Evolutionary conservation across 2,329 filamentous ascomycete genomes (phyloP).

Genomic region (Arthrinium phaeospermum): DNA sequence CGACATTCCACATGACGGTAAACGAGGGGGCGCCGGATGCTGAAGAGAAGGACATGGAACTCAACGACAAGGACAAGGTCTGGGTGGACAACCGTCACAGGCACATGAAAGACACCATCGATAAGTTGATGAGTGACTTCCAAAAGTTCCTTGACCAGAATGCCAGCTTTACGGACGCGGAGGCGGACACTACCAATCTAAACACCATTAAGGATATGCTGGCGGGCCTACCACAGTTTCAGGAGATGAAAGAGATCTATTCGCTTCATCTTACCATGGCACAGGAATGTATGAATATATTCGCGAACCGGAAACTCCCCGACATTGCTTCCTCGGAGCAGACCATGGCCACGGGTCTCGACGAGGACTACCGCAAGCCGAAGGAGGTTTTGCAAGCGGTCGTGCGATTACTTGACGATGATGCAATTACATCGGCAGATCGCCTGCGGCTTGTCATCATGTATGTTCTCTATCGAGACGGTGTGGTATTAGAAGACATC

Average conservation of each 20-base stretch:
- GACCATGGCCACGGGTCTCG: conserved; percentile 86
- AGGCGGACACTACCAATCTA: conserved; percentile 73
- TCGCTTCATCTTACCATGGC: conserved; percentile 96
- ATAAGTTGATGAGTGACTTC: conserved; percentile 91
- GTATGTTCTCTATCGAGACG: conserved; percentile 86
- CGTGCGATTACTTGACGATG: conserved; percentile 86
- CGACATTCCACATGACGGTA: conserved; percentile 80
- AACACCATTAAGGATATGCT: conserved; percentile 98
- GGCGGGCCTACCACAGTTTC: conserved; percentile 90
- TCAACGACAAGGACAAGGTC: conserved; percentile 87
- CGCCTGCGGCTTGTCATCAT: conserved; percentile 84
- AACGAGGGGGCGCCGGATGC: conserved; percentile 75
- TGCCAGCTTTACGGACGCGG: conserved; percentile 84
- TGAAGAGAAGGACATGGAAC: conserved; percentile 88
- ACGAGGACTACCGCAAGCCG: conserved; percentile 90
- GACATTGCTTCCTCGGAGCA: conserved; percentile 91
- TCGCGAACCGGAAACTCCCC: conserved; percentile 81
- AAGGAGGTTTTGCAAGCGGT: conserved; percentile 88
- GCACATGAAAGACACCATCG: conserved; percentile 98
- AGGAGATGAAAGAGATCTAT: conserved; percentile 94
- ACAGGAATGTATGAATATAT: conserved; percentile 94
- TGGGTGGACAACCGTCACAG: conserved; percentile 94
- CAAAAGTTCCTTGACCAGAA: conserved; percentile 90
- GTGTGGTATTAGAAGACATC: conserved; percentile 83
- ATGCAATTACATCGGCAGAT: conserved; percentile 72